Conservation (phyloP, 75 land plant genomes). For the Pseudotsuga menziesii region DNA sequence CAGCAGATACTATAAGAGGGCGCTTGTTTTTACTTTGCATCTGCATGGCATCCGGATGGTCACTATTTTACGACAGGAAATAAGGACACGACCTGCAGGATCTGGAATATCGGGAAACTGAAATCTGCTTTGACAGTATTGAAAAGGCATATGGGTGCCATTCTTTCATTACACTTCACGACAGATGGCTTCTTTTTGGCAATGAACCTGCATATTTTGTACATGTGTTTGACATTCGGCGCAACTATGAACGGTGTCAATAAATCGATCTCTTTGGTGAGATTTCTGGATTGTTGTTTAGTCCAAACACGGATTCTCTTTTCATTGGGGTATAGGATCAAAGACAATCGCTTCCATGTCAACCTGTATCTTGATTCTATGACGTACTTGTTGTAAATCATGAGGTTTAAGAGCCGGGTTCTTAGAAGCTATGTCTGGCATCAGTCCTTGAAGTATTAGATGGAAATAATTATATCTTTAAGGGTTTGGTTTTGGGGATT, state of each 20-base stretch:
- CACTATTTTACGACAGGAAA: conserved; percentile 48
- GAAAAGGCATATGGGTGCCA: conserved; percentile 50
- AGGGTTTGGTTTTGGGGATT: too few relatives aligned
- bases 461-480: neutral
- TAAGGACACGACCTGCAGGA: conserved; percentile 51
- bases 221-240: conserved; percentile 42
- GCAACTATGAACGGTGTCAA: conserved; percentile 38
- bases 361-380: conserved; percentile 49
- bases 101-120: conserved; percentile 43
- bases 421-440: neutral
- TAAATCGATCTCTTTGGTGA: conserved; percentile 88
- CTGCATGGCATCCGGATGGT: conserved; percentile 63
- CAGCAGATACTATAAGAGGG: conserved; percentile 29
- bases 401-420: neutral
- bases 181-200: conserved; percentile 51
- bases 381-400: too few relatives aligned
- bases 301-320: conserved; percentile 74
- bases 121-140: conserved; percentile 35
- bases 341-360: conserved; percentile 14
- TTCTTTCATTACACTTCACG: conserved; percentile 43
- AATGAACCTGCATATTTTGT: conserved; percentile 63
- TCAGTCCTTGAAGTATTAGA: neutral
- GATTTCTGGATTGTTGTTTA: conserved; percentile 78
- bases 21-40: conserved; percentile 49
- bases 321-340: conserved; percentile 76